These are phyloP conservation scores for Entomortierella parvispora DNA, from an alignment of 192 early-diverging fungal genomes.

Conservation along the genomic window DNA sequence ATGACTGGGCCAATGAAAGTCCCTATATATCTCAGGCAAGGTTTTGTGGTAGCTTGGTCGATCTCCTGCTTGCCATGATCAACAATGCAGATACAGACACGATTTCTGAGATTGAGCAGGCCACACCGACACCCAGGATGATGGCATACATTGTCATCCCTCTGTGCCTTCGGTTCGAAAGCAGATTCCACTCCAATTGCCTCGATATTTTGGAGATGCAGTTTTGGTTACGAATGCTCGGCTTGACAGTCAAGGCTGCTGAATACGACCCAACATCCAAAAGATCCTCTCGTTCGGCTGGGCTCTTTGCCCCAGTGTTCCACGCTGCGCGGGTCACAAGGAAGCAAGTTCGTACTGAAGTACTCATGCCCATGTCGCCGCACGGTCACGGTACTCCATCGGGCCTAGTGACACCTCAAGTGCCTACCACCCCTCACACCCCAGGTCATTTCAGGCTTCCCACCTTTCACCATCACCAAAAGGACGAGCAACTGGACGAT, in stretches of 20 bases:
- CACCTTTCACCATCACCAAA: neutral
- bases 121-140: constrained; percentile 52
- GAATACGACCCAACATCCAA: constrained; percentile 34
- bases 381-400: constrained; percentile 8
- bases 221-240: constrained; percentile 46
- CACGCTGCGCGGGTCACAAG: constrained; percentile 18
- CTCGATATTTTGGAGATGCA: constrained; percentile 43
- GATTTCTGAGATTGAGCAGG: constrained; percentile 54
- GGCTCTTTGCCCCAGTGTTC: constrained; percentile 33
- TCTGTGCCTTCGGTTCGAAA: constrained; percentile 59
- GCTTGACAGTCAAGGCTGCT: constrained; percentile 34
- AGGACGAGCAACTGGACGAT: constrained; percentile 10
- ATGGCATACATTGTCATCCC: constrained; percentile 63
- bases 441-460: constrained; percentile 13
- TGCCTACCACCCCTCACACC: constrained; percentile 5
- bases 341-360: constrained; percentile 8
- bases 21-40: constrained; percentile 23
- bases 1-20: constrained; percentile 54
- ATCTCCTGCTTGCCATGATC: constrained; percentile 61
- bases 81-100: constrained; percentile 57
- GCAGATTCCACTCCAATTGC: constrained; percentile 21
- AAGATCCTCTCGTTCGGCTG: constrained; percentile 15
- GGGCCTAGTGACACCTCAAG: neutral
- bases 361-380: constrained; percentile 11
- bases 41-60: constrained; percentile 58